phyloP scores from a whole-genome alignment of 306 rosid genomes.

The Cucumis hystrix region DNA sequence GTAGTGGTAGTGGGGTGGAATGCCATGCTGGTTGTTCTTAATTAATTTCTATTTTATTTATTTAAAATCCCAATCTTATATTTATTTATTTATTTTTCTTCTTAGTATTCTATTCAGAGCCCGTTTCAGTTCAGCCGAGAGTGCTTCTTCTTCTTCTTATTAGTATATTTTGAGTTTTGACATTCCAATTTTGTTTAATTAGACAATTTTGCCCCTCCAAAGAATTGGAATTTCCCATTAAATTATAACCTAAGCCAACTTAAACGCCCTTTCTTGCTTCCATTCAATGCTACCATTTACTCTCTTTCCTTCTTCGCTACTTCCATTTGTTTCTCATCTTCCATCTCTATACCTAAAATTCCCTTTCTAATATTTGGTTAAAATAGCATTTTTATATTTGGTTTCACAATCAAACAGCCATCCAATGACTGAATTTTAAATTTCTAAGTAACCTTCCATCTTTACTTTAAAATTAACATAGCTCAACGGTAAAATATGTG shows the following conservation, averaged over 20 bases:
- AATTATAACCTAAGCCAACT: background rate
- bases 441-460: too few relatives aligned
- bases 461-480: too few relatives aligned
- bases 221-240: background rate
- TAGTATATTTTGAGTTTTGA: background rate
- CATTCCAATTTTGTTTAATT: background rate
- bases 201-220: background rate
- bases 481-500: too few relatives aligned
- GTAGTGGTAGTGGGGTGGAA: constrained; percentile 10
- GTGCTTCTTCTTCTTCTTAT: background rate
- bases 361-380: background rate
- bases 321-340: background rate
- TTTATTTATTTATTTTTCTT: too few relatives aligned
- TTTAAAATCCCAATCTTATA: too few relatives aligned
- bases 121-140: constrained; percentile 17
- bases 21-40: background rate
- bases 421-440: too few relatives aligned
- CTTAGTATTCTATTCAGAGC: background rate
- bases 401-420: too few relatives aligned
- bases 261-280: background rate
- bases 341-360: background rate
- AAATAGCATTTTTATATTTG: too few relatives aligned
- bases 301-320: background rate
- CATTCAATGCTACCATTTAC: background rate
- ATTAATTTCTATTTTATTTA: too few relatives aligned